These are phyloP conservation scores for Cyclotella choctawhatcheeana DNA, from an alignment of 108 stramenopile genomes.

Conservation along the genomic window DNA sequence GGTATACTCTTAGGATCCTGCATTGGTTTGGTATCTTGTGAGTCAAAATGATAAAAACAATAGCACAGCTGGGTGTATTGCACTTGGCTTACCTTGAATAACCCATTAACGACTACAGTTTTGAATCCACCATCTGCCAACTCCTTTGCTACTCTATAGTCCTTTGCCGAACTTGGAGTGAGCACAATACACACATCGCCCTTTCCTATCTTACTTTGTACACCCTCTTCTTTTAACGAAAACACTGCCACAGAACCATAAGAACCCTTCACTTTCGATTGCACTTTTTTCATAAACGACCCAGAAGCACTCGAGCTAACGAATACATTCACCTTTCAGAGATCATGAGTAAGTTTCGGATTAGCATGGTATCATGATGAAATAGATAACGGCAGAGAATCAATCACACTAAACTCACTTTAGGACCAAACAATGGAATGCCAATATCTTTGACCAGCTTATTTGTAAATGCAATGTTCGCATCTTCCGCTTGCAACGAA, in stretches of 20 bases:
- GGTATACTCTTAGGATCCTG: slow-evolving; percentile 61
- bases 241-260: slow-evolving; percentile 20
- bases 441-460: slow-evolving; percentile 54
- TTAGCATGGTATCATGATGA: no score
- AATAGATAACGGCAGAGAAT: no score
- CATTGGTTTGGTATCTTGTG: background rate
- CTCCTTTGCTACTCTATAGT: slow-evolving; percentile 60
- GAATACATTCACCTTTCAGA: background rate
- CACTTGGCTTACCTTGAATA: slow-evolving; percentile 59
- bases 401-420: no score
- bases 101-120: slow-evolving; percentile 74
- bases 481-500: slow-evolving; percentile 67
- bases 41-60: background rate
- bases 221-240: slow-evolving; percentile 44
- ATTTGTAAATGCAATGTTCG: slow-evolving; percentile 59
- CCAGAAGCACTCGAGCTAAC: slow-evolving; percentile 47
- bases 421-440: slow-evolving; percentile 55
- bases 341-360: no score
- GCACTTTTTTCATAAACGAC: slow-evolving; percentile 51
- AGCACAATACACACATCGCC: slow-evolving; percentile 59
- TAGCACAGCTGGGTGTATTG: background rate
- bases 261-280: slow-evolving; percentile 31
- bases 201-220: background rate
- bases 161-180: slow-evolving; percentile 57
- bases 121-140: slow-evolving; percentile 47